Conservation (phyloP, 208 protist species). For the Wallacemonas collosoma region DNA sequence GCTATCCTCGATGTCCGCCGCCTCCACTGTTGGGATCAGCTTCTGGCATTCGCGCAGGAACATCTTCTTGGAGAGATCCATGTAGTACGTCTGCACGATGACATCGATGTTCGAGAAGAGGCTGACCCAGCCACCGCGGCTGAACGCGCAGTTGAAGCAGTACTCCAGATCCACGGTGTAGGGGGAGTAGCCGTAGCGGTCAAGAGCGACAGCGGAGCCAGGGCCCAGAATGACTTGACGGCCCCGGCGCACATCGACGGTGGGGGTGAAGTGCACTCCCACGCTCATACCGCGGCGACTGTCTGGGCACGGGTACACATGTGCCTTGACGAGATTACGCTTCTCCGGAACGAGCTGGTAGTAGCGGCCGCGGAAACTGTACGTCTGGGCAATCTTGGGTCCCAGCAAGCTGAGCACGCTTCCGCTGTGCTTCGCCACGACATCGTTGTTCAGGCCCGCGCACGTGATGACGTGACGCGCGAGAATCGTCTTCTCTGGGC, state of each 20-base stretch:
- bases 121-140: constrained; percentile 75
- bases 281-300: constrained; percentile 63
- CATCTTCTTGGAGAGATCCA: constrained; percentile 53
- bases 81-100: constrained; percentile 60
- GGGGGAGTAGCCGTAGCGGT: constrained; percentile 83
- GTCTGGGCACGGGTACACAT: constrained; percentile 81
- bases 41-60: constrained; percentile 77
- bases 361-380: constrained; percentile 85
- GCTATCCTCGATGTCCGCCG: constrained; percentile 69
- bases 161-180: constrained; percentile 80
- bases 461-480: constrained; percentile 83
- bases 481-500: constrained; percentile 69
- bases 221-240: constrained; percentile 83
- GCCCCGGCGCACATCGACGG: constrained; percentile 70
- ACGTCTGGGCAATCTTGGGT: constrained; percentile 64
- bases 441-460: constrained; percentile 79
- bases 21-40: constrained; percentile 67
- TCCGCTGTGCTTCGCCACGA: constrained; percentile 62
- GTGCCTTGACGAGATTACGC: constrained; percentile 59
- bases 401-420: constrained; percentile 47
- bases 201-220: constrained; percentile 69
- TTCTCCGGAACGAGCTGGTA: constrained; percentile 70
- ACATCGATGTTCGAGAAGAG: constrained; percentile 54
- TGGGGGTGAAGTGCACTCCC: constrained; percentile 87
- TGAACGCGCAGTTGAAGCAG: constrained; percentile 66